Conservation (phyloP, 805 yeast species). For the Naumovozyma dairenensis region DNA sequence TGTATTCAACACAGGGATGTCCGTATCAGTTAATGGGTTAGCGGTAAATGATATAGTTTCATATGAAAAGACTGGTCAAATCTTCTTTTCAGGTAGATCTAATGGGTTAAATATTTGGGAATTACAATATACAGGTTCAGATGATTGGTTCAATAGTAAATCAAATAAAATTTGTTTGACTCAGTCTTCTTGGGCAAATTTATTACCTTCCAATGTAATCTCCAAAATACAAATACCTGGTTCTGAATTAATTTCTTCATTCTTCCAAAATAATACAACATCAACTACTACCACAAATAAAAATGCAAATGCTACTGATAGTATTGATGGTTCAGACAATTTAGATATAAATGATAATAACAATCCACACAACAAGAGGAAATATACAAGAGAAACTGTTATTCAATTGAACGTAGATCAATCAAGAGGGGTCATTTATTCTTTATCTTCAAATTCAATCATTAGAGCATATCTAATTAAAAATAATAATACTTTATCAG, state of each 20-base stretch:
- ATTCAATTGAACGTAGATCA: constrained; percentile 63
- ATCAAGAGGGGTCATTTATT: constrained; percentile 65
- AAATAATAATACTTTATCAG: constrained; percentile 34
- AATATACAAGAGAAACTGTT: constrained; percentile 44
- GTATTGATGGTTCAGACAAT: constrained; percentile 9
- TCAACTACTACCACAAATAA: no score
- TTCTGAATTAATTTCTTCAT: constrained; percentile 28
- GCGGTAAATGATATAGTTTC: constrained; percentile 54
- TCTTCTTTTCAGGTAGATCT: constrained; percentile 74
- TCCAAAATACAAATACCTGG: constrained; percentile 31
- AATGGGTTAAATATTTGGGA: constrained; percentile 83
- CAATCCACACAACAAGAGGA: no score
- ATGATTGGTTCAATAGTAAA: constrained; percentile 78
- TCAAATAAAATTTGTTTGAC: constrained; percentile 80
- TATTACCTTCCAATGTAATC: constrained; percentile 36
- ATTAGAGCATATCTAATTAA: constrained; percentile 65
- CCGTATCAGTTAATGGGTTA: constrained; percentile 70
- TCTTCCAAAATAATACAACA: constrained; percentile 28
- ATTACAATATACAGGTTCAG: constrained; percentile 68
- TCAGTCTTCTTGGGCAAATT: constrained; percentile 45
- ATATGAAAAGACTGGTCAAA: constrained; percentile 58
- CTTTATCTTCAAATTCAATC: constrained; percentile 73
- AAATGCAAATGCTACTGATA: constrained; percentile 8
- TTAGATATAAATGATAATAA: not conserved
- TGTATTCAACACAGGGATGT: constrained; percentile 73